phyloP scores from a whole-genome alignment of 2,329 filamentous ascomycete species.

The Fonsecaea nubica region DNA sequence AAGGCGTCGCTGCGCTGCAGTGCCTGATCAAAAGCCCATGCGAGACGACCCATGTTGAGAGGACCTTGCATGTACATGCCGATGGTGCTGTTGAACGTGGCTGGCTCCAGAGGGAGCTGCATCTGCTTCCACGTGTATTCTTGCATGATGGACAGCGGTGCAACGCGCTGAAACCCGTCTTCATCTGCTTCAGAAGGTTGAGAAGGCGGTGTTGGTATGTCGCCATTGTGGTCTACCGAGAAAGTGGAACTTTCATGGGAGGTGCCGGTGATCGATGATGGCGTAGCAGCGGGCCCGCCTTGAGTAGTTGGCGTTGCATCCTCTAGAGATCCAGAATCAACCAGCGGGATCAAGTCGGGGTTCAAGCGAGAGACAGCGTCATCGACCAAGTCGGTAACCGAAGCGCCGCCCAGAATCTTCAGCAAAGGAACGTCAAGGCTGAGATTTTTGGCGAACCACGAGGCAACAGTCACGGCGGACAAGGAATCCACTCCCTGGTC shows the following conservation, averaged over 20 bases:
- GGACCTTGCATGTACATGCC: constrained; percentile 12
- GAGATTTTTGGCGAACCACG: constrained; percentile 59
- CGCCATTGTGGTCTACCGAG: not conserved
- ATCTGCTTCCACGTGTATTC: constrained; percentile 23
- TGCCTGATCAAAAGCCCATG: constrained; percentile 10
- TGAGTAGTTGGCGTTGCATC: not conserved
- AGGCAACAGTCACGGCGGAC: constrained; percentile 50
- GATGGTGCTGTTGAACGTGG: constrained; percentile 15
- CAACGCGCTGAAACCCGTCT: constrained; percentile 18
- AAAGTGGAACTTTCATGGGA: not conserved
- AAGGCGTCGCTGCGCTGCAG: constrained; percentile 13
- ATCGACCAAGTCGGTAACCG: constrained; percentile 8
- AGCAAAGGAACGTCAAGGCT: constrained; percentile 56
- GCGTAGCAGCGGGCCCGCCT: not conserved
- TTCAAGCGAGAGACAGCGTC: constrained; percentile 19
- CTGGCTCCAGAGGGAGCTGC: constrained; percentile 19
- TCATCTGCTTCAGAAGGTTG: constrained; percentile 7
- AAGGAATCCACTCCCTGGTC: constrained; percentile 51
- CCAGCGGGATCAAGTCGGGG: constrained; percentile 18
- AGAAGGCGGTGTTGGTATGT: not conserved
- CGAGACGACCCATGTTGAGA: constrained; percentile 1
- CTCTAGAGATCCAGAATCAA: constrained; percentile 22
- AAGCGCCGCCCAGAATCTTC: constrained; percentile 52
- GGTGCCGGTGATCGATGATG: not conserved
- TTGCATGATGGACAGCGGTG: constrained; percentile 20